Conservation (phyloP, 139 green algal genomes). For the Coelastrella sp. region DNA sequence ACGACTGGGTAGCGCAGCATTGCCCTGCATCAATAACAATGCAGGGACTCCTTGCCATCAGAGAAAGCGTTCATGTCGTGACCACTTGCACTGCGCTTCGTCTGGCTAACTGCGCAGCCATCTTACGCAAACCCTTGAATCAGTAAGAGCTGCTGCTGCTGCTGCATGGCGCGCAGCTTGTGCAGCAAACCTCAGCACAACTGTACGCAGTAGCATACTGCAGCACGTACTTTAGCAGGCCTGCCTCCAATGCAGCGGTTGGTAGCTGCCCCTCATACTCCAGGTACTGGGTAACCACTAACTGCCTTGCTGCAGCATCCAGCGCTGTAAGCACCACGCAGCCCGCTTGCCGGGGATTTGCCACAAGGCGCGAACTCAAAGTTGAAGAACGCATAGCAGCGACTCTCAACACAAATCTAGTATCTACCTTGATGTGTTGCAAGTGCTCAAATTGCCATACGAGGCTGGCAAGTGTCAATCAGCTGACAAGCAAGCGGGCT, state of each 20-base stretch:
- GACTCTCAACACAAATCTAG: not conserved
- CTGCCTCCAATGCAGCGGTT: not conserved
- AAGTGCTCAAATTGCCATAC: not conserved
- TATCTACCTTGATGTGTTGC: not conserved
- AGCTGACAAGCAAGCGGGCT: too few species aligned
- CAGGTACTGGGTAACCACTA: constrained; percentile 14
- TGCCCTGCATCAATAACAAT: not conserved
- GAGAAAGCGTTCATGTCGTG: not conserved
- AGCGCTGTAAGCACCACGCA: not conserved
- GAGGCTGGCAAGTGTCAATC: too few species aligned
- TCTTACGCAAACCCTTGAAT: too few species aligned
- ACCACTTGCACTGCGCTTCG: too few species aligned
- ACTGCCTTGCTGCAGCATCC: not conserved
- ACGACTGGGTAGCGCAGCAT: not conserved
- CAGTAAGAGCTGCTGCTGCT: too few species aligned
- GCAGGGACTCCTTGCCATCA: not conserved
- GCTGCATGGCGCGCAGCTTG: too few species aligned
- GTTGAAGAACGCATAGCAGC: not conserved
- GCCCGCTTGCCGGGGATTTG: not conserved
- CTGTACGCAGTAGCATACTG: not conserved
- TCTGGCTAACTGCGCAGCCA: too few species aligned
- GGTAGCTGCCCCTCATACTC: constrained; percentile 21
- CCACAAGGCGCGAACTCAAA: not conserved
- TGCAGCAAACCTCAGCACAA: too few species aligned
- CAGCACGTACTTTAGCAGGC: not conserved